Percentiles rank a stretch among this genome's conserved stretches.
These are phyloP conservation scores for Pythium phragmiticola DNA, from an alignment of 352 stramenopile species.

Conservation along the genomic window DNA sequence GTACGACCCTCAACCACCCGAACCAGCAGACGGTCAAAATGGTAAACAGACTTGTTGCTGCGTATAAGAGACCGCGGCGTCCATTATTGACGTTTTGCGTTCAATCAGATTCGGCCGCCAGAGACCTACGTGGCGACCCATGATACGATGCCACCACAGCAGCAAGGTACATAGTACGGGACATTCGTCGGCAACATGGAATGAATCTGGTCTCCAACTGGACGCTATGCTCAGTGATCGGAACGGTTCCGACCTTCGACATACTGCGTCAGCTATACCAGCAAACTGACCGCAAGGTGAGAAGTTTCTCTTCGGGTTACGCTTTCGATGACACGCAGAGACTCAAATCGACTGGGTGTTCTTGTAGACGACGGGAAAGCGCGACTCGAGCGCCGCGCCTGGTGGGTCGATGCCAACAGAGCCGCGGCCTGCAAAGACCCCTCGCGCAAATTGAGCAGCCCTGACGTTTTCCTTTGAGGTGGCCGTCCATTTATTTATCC, in stretches of 20 bases:
- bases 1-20: background rate
- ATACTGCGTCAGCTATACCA: constrained; percentile 52
- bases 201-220: background rate
- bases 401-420: background rate
- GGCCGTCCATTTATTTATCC: constrained; percentile 13
- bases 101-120: constrained; percentile 50
- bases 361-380: constrained; percentile 29
- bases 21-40: constrained; percentile 14
- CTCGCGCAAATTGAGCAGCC: constrained; percentile 7
- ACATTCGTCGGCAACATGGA: background rate
- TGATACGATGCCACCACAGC: constrained; percentile 55
- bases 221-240: constrained; percentile 44
- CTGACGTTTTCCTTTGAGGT: background rate
- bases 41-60: background rate
- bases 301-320: background rate
- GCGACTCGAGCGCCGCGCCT: constrained; percentile 12
- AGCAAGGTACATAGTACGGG: constrained; percentile 43
- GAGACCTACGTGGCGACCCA: constrained; percentile 63
- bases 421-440: constrained; percentile 15
- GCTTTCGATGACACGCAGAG: background rate
- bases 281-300: constrained; percentile 56
- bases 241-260: constrained; percentile 37
- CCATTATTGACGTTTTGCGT: background rate
- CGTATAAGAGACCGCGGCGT: background rate
- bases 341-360: background rate